Base-by-base conservation (phyloP, 2,329 filamentous ascomycete species). In the Myriosclerotinia scirpicola region DNA sequence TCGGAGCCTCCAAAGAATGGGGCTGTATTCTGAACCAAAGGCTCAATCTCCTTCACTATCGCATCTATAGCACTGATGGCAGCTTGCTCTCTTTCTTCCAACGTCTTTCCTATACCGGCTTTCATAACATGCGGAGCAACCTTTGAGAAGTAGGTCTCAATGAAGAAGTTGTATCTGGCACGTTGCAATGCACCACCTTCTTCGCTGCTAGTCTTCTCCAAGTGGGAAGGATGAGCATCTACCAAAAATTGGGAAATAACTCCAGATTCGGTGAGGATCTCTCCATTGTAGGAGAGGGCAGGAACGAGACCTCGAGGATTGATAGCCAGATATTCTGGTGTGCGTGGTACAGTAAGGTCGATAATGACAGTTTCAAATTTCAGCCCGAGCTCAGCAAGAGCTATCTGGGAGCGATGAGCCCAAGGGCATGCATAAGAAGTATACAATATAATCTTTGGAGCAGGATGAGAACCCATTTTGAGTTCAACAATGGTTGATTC, bases 251-350 rank as follows among this genome's bases (percentile, higher is more conserved):
- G 85, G 1, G 87, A 78, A n/a, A 94, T 86, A 69, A 94, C 85
- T 69, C 80, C 87, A 2, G 89, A 92, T 77, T 95, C 91, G 64
- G 85, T 87, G 74, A 95, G 81, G 75, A 91, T 88, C 69, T 90
- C 82, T 68, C 81, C 83, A 69, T 86, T 82, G 80, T 90, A 89
- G 34, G 84, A 83, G 66, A 95, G 79, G 0, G 87, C 80, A 0
- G 92, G 91, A 5, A 95, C 90, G 3, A 93, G 85, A 17, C 92
- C 92, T 66, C 90, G 87, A 71, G 91, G 90, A 80, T 94, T 93
- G 75, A 95, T 80, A 62, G 88, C 81, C 11, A 95, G 84, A 76
- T 94, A 95, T 81, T 88, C 91, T 48, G 85, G 81, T 38, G 89
- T 87, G 12, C 91, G 86, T 0, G 91, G 91, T 12, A 78, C 83